Conservation (phyloP, 345 rosid genomes). For the Gossypium thurberi region DNA sequence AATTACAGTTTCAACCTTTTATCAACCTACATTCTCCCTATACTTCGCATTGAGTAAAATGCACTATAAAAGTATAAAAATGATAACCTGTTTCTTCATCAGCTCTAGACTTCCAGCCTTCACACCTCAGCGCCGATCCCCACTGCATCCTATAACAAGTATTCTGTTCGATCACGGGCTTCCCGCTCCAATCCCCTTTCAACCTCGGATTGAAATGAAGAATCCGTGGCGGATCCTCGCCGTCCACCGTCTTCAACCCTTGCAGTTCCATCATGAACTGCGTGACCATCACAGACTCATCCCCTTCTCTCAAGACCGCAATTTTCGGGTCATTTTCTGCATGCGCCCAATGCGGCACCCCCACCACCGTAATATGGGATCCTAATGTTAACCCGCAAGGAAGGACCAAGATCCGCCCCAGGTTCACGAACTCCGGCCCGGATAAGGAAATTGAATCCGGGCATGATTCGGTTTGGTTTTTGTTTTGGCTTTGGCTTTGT, state of each 20-base stretch:
- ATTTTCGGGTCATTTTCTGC: constrained; percentile 46
- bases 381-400: constrained; percentile 62
- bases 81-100: constrained; percentile 62
- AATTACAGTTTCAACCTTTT: neutral
- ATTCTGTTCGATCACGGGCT: constrained; percentile 66
- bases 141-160: constrained; percentile 74
- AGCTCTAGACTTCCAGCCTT: constrained; percentile 63
- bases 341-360: constrained; percentile 57
- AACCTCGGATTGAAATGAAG: constrained; percentile 65
- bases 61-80: neutral
- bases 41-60: neutral
- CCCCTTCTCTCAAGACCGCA: constrained; percentile 37
- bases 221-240: constrained; percentile 68
- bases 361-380: constrained; percentile 54
- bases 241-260: constrained; percentile 52
- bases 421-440: constrained; percentile 44
- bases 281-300: constrained; percentile 48
- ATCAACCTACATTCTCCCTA: neutral
- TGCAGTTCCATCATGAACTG: constrained; percentile 84
- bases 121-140: constrained; percentile 69
- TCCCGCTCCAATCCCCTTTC: constrained; percentile 69
- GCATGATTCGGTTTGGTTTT: constrained; percentile 35
- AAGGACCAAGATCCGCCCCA: constrained; percentile 42
- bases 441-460: constrained; percentile 46
- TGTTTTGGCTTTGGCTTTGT: constrained; percentile 9